A percentile compares a stretch with the other conserved stretches of the same genome.
Conservation (phyloP, 2,329 filamentous ascomycete species). For the Daldinia sp. region DNA sequence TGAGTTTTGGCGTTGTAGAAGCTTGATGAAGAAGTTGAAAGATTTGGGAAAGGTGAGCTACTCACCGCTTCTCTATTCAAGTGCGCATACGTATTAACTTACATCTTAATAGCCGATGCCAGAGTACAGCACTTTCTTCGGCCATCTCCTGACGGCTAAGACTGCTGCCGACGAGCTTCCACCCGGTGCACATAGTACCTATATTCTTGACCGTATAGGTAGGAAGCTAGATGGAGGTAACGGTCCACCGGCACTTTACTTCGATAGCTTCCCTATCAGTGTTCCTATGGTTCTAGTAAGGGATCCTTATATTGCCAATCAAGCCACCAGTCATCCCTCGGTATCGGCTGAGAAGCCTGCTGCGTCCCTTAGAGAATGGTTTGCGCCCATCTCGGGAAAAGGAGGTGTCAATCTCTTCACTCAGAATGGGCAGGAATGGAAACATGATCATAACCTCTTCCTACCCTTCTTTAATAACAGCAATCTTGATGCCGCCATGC, state of each 20-base stretch:
- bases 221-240: slow-evolving; percentile 39
- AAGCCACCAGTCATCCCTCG: slow-evolving; percentile 48
- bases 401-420: slow-evolving; percentile 51
- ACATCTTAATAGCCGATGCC: slow-evolving; percentile 47
- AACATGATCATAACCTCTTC: slow-evolving; percentile 48
- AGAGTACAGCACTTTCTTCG: slow-evolving; percentile 48
- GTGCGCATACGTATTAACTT: slow-evolving; percentile 1
- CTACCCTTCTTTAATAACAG: slow-evolving; percentile 51
- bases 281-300: slow-evolving; percentile 48
- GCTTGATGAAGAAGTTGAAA: slow-evolving; percentile 38
- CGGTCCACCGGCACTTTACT: slow-evolving; percentile 48
- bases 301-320: slow-evolving; percentile 50
- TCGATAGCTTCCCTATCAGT: slow-evolving; percentile 50
- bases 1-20: slow-evolving; percentile 41
- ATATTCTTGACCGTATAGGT: slow-evolving; percentile 44
- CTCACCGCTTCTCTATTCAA: background rate
- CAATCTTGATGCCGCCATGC: slow-evolving; percentile 50
- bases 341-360: slow-evolving; percentile 48
- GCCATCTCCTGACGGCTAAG: slow-evolving; percentile 51
- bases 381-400: slow-evolving; percentile 50
- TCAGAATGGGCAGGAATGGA: slow-evolving; percentile 51
- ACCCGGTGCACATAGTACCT: slow-evolving; percentile 45
- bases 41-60: slow-evolving; percentile 47
- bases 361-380: slow-evolving; percentile 47
- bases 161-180: slow-evolving; percentile 47